Evolutionary conservation across 2,329 filamentous ascomycete genomes (phyloP), one percentile per base, ranked within the genome.

Genomic region (Cercospora janseana): DNA sequence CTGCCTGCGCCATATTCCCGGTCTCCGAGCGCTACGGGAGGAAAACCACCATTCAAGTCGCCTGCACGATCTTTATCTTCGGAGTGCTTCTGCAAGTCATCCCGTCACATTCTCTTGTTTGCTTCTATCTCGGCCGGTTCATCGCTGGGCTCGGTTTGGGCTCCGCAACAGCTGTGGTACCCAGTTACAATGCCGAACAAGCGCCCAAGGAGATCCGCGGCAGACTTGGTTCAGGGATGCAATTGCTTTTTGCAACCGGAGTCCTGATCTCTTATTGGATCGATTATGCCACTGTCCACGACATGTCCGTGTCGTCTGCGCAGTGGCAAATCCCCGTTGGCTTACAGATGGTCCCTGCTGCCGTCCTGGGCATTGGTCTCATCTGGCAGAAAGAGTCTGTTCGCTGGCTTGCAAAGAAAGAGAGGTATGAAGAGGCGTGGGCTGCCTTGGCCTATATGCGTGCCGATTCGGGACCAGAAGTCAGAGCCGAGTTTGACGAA

Each of bases 281-380:
- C 37, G 75, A 79, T 59, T 80, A 79, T 50, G 76, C 68, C 7
- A 72, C 75, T 4, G 57, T 66, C 2, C 60, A 63, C 15, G 61
- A 63, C 29, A 63, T 74, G 13, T 20, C 42, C 13, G 55, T 72
- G 0, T 65, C 64, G 2, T 56, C 62, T 6, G 57, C 55, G n/a
- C 76, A 81, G 63, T 82, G 78, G 79, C 78, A 80, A 62, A 72
- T 81, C 24, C 49, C 79, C 74, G 73, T 82, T 31, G 78, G 75
- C 0, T 66, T 81, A 4, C 77, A 79, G 54, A 69, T 79, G 8
- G 62, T 75, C 0, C 75, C 76, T 0, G 76, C 74, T 1, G 71
- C 65, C 2, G 50, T 78, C 1, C 73, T 80, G 43, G 75, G 73
- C 0, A 46, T 77, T 1, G 76, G 77, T 1, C 71, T 78, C 63